Evolutionary conservation across 2,329 filamentous ascomycete species (phyloP), one percentile per base, ranked within the genome.

Genomic region (Cladosporium sp.): DNA sequence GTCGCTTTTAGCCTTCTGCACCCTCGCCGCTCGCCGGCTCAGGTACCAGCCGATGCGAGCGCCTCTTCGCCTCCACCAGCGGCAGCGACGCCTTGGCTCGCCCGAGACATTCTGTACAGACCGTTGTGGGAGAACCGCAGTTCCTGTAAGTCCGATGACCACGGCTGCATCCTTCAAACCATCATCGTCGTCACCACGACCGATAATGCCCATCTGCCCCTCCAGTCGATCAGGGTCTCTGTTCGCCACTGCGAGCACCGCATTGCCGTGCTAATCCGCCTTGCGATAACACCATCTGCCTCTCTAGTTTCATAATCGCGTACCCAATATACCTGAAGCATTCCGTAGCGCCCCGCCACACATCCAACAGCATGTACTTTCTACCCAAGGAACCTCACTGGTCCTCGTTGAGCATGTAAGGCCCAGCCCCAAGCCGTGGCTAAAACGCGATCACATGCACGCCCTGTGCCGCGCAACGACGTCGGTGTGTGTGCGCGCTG

Each of bases 21-120:
- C 37, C 36, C 28, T 34, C 50, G 22, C 36, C 24, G 36, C 24
- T 34, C n/a, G 25, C 24, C 50, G 50, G 50, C 50, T 53, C 50
- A 53, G 50, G 50, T 42, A 53, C 47, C 47, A 50, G 47, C 50
- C 50, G 50, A 40, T 42, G 34, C 48, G 17, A 25, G 36, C 34
- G 35, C 34, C 48, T 39, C 48, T 42, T 45, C 28, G 45, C 45
- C 22, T 48, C 24, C 25, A 48, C 12, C 19, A 15, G 22, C 17
- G 35, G 35, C 24, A 19, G 36, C 22, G 25, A 36, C 22, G 49
- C 15, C 50, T 53, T 47, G 52, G 52, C 52, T 55, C 40, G 42
- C 40, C 52, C 52, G 52, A 55, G 52, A 55, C 52, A 55, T 39
- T 55, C 32, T 40, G 36, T 39, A 53, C 36, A 53, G 42, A 34